Conservation (phyloP, 1,284 basidiomycete species). For the Ustilago lituana region DNA sequence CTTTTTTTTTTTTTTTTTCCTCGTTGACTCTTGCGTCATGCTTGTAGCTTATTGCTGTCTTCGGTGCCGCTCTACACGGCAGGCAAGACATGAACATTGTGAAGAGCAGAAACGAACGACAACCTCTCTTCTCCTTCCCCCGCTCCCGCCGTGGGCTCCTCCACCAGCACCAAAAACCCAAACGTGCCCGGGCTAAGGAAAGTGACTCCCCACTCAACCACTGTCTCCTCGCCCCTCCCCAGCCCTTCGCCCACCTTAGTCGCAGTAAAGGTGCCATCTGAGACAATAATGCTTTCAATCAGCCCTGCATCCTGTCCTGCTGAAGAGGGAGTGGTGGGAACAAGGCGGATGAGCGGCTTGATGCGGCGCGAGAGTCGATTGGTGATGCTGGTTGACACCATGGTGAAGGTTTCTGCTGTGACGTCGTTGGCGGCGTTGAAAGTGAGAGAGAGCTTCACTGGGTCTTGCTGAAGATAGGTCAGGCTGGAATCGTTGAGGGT, state of each 20-base stretch:
- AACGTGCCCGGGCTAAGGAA: constrained; percentile 27
- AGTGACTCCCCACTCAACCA: constrained; percentile 15
- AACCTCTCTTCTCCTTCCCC: constrained; percentile 5
- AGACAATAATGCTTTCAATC: constrained; percentile 13
- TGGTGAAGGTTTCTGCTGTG: constrained; percentile 13
- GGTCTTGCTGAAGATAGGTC: constrained; percentile 9
- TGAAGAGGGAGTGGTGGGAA: constrained; percentile 13
- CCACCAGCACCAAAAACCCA: constrained; percentile 23
- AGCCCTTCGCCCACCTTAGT: not conserved
- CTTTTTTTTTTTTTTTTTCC: not conserved
- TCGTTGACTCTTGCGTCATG: not conserved
- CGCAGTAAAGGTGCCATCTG: constrained; percentile 26
- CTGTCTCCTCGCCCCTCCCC: not conserved
- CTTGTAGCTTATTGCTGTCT: not conserved
- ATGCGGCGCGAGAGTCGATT: constrained; percentile 22
- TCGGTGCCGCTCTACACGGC: constrained; percentile 1
- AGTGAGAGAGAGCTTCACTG: constrained; percentile 8
- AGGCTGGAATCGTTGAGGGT: constrained; percentile 5
- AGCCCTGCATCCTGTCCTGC: constrained; percentile 1
- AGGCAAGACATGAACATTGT: constrained; percentile 12
- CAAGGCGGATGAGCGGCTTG: constrained; percentile 33
- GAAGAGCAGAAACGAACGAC: constrained; percentile 7
- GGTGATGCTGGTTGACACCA: constrained; percentile 5
- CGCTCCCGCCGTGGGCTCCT: constrained; percentile 8
- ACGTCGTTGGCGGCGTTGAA: constrained; percentile 6